These are phyloP conservation scores for Aureobasidium namibiae DNA, from an alignment of 2,329 filamentous ascomycete species.

Conservation along the genomic window DNA sequence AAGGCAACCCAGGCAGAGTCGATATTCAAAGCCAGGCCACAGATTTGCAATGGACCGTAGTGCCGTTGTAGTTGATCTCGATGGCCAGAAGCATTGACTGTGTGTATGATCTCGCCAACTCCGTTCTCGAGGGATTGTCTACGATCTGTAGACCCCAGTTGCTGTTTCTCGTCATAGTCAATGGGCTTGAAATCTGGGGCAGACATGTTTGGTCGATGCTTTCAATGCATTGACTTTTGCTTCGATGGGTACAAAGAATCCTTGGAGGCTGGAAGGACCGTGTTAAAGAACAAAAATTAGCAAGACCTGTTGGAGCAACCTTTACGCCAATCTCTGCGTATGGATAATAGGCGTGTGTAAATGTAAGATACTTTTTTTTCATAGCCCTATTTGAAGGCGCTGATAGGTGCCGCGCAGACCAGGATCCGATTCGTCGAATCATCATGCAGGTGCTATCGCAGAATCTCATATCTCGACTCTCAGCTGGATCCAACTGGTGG, in stretches of 20 bases:
- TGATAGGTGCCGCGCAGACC: background rate
- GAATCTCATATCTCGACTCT: background rate
- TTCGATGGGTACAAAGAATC: background rate
- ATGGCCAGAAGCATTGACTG: conserved; percentile 57
- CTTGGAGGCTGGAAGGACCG: background rate
- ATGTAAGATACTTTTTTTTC: background rate
- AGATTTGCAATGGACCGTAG: conserved; percentile 52
- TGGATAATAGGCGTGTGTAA: conserved; percentile 8
- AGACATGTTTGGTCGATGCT: background rate
- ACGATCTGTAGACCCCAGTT: background rate
- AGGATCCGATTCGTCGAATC: background rate
- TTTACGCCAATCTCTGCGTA: background rate
- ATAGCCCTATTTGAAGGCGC: background rate
- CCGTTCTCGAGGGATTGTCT: conserved; percentile 17
- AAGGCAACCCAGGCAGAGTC: conserved; percentile 59
- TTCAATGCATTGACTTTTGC: background rate
- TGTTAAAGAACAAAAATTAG: background rate
- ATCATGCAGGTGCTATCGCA: conserved; percentile 3
- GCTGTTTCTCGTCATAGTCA: background rate
- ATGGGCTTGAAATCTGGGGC: background rate
- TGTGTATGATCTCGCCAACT: conserved; percentile 28
- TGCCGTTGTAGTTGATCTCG: conserved; percentile 55
- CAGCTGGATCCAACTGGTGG: background rate
- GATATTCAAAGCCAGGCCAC: conserved; percentile 46
- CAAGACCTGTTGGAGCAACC: background rate